Evolutionary conservation across 345 rosid species (phyloP).

Genomic region (Pistacia atlantica): DNA sequence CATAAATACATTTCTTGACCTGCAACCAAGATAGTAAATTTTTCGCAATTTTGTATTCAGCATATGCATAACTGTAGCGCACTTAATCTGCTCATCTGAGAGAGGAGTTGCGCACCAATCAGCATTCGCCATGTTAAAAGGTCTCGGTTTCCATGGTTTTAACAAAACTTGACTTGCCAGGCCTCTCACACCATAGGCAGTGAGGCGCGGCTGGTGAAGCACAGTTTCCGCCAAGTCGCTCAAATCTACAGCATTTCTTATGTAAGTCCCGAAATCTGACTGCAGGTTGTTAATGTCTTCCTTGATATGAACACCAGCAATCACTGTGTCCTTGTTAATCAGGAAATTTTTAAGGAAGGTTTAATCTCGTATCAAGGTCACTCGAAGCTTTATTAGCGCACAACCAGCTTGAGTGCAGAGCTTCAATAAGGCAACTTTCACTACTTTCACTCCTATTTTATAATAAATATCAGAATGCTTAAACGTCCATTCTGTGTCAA

Average conservation of each 20-base stretch:
- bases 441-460: too few species aligned
- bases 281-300: background rate
- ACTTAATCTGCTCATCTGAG: slow-evolving; percentile 25
- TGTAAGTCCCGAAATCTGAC: background rate
- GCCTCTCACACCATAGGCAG: background rate
- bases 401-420: too few species aligned
- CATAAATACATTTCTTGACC: too few species aligned
- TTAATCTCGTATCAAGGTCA: too few species aligned
- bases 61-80: slow-evolving; percentile 32
- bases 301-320: background rate
- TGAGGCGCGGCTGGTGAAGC: background rate
- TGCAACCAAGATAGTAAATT: slow-evolving; percentile 7
- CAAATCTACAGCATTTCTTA: background rate
- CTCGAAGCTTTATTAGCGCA: too few species aligned
- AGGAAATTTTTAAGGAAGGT: background rate
- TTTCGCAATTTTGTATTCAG: slow-evolving; percentile 31
- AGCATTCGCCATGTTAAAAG: background rate
- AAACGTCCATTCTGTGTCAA: too few species aligned
- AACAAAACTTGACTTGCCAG: background rate
- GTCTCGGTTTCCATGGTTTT: background rate
- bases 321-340: background rate
- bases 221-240: background rate
- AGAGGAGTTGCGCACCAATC: too few species aligned
- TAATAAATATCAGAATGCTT: too few species aligned
- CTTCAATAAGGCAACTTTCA: too few species aligned